Conservation (phyloP, 257 asterid species). For the Primulina tabacum region DNA sequence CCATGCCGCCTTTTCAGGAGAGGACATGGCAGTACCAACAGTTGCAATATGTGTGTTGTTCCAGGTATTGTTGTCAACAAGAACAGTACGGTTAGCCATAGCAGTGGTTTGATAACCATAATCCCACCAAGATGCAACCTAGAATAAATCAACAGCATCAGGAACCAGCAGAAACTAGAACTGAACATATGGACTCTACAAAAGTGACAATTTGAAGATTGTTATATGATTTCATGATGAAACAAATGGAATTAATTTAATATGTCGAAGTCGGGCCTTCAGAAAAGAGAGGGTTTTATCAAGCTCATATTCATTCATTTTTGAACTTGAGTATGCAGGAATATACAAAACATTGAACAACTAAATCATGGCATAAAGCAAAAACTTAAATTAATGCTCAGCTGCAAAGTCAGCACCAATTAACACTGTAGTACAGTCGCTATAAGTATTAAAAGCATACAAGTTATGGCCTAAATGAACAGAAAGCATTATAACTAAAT, state of each 20-base stretch:
- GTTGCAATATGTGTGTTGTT: conserved; percentile 98
- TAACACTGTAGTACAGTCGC: background rate
- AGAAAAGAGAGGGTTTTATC: background rate
- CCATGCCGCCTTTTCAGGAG: conserved; percentile 99
- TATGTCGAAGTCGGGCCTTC: background rate
- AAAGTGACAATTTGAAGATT: background rate
- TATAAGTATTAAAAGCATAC: background rate
- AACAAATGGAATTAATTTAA: background rate
- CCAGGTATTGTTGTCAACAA: conserved; percentile 98
- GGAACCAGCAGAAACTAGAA: conserved; percentile 16
- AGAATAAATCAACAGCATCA: conserved; percentile 31
- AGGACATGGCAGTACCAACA: conserved; percentile 99
- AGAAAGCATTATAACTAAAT: conserved; percentile 1
- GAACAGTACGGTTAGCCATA: conserved; percentile 99
- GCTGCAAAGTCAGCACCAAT: conserved; percentile 2
- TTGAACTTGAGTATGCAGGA: conserved; percentile 10
- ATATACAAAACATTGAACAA: background rate
- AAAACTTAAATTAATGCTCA: conserved; percentile 3
- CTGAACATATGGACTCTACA: background rate
- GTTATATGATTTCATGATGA: background rate
- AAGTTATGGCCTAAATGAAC: background rate
- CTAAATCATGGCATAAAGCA: conserved; percentile 12
- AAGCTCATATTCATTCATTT: background rate
- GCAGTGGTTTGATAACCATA: conserved; percentile 99
- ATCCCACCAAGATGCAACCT: conserved; percentile 99